Conservation (phyloP, 1,139 yeast genomes). For the Wickerhamomyces sp. region DNA sequence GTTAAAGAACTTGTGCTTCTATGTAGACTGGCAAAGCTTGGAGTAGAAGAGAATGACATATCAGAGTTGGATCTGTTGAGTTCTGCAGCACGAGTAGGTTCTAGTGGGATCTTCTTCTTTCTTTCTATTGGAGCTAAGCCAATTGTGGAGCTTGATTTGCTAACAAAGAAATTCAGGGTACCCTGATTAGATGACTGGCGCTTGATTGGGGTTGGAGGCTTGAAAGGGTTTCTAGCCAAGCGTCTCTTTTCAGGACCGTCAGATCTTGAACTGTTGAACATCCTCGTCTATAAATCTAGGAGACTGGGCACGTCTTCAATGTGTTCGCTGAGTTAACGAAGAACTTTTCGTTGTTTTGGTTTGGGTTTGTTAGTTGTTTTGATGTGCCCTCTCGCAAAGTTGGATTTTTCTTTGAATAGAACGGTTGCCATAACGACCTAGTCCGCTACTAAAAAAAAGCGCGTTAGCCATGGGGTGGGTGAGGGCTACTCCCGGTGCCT, state of each 20-base stretch:
- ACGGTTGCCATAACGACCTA: too few relatives aligned
- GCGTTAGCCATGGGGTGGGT: too few relatives aligned
- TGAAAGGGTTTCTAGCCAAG: slow-evolving; percentile 1
- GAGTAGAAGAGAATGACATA: neutral
- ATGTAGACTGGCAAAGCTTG: neutral
- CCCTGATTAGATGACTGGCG: neutral
- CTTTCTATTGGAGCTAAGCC: neutral
- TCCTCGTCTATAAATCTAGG: neutral
- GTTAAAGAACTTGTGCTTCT: slow-evolving; percentile 1
- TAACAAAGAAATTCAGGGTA: slow-evolving; percentile 7
- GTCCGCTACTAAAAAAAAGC: too few relatives aligned
- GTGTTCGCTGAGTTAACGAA: neutral
- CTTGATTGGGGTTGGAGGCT: slow-evolving; percentile 1
- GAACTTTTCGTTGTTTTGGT: neutral
- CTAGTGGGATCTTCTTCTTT: slow-evolving; percentile 2
- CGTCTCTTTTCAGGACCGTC: neutral
- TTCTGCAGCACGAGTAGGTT: neutral
- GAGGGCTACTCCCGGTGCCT: too few relatives aligned
- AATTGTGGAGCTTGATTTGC: slow-evolving; percentile 1
- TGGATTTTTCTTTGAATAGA: too few relatives aligned
- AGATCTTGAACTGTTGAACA: neutral
- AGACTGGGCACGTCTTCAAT: neutral
- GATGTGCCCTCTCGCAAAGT: too few relatives aligned
- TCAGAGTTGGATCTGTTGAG: neutral
- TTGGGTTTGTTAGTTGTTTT: neutral